A percentile compares a stretch with the other conserved stretches of the same genome.
Evolutionary conservation across 106 monocot species (phyloP).

Genomic region (Iris macrosiphon): DNA sequence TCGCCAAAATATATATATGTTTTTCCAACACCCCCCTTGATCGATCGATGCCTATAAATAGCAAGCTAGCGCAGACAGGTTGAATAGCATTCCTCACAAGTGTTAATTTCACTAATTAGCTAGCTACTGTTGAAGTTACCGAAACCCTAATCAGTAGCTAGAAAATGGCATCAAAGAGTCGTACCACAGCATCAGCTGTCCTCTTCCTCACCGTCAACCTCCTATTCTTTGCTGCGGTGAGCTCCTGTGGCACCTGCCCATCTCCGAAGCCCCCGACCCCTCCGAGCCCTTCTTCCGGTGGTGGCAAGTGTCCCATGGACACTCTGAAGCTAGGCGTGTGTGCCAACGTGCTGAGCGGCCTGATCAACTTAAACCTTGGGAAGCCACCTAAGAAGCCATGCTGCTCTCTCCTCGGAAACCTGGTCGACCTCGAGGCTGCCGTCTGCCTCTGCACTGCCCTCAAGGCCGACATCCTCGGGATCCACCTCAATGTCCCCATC

Average conservation of each 20-base stretch:
- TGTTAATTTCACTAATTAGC: too few relatives aligned
- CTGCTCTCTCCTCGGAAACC: constrained; percentile 31
- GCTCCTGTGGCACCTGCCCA: neutral
- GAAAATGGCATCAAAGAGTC: too few relatives aligned
- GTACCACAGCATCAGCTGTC: neutral
- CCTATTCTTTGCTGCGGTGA: neutral
- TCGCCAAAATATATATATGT: too few relatives aligned
- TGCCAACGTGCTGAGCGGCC: constrained; percentile 36
- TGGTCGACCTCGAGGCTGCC: constrained; percentile 35
- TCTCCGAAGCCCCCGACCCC: neutral
- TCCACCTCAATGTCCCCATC: constrained; percentile 33
- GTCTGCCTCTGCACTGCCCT: constrained; percentile 50
- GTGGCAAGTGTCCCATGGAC: neutral
- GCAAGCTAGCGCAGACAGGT: too few relatives aligned
- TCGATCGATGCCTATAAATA: too few relatives aligned
- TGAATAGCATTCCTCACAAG: too few relatives aligned
- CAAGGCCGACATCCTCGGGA: constrained; percentile 35
- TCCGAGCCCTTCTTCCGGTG: neutral
- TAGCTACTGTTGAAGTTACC: too few relatives aligned
- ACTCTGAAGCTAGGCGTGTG: constrained; percentile 34
- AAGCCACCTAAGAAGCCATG: constrained; percentile 15
- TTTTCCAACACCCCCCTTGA: too few relatives aligned
- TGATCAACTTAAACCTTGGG: constrained; percentile 29
- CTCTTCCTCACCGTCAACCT: neutral
- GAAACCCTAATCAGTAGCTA: too few relatives aligned